Conservation (phyloP, 2,329 filamentous ascomycete species). For the Penicillium sp. region DNA sequence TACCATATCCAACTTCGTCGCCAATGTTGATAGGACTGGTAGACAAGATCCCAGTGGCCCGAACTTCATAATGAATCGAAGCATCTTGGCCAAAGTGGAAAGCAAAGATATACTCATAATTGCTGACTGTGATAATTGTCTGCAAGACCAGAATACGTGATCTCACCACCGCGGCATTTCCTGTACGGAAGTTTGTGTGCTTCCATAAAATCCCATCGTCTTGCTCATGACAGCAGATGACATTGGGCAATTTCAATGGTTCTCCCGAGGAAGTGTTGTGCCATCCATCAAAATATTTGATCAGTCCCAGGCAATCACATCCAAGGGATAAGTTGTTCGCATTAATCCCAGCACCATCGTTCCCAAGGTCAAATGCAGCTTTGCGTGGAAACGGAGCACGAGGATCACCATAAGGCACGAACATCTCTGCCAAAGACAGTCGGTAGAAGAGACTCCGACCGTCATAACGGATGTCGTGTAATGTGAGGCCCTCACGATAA, state of each 20-base stretch:
- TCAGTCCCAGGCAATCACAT: constrained; percentile 47
- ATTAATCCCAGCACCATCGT: constrained; percentile 44
- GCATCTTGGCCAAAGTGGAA: constrained; percentile 46
- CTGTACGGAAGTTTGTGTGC: constrained; percentile 42
- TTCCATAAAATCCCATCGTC: constrained; percentile 45
- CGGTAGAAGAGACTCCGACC: constrained; percentile 44
- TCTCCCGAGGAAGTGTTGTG: constrained; percentile 37
- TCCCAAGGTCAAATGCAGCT: constrained; percentile 48
- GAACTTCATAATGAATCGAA: constrained; percentile 44
- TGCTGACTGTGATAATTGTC: constrained; percentile 44
- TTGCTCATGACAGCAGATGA: constrained; percentile 45
- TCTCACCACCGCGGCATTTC: constrained; percentile 36
- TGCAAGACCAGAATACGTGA: constrained; percentile 40
- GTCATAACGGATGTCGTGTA: constrained; percentile 45
- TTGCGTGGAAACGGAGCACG: constrained; percentile 46
- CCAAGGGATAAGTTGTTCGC: constrained; percentile 45
- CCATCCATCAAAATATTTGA: constrained; percentile 47
- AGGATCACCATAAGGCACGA: constrained; percentile 47
- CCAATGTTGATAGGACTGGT: constrained; percentile 40
- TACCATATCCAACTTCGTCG: constrained; percentile 40
- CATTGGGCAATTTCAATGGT: constrained; percentile 43
- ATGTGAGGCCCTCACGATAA: constrained; percentile 45
- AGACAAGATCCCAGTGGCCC: constrained; percentile 50
- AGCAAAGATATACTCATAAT: constrained; percentile 49
- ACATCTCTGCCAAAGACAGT: constrained; percentile 47